A percentile compares a stretch with the other conserved stretches of the same genome.
These are phyloP conservation scores for Macrocybe sp. DNA, from an alignment of 1,284 basidiomycete genomes.

Conservation along the genomic window DNA sequence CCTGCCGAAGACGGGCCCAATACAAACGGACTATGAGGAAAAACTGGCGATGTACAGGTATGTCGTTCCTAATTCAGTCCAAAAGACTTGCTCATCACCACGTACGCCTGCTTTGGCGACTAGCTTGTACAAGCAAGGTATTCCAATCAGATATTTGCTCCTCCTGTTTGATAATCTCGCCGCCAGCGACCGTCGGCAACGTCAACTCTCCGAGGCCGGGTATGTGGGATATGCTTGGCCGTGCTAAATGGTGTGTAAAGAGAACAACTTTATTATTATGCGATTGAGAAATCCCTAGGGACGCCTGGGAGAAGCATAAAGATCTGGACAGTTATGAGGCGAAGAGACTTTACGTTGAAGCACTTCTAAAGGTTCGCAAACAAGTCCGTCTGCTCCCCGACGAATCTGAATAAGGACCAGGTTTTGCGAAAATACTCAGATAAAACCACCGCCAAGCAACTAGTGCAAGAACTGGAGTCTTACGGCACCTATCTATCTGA, in stretches of 20 bases:
- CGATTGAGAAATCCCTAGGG: constrained; percentile 51
- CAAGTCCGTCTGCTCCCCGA: background rate
- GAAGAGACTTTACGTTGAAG: constrained; percentile 88
- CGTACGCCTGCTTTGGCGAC: too few species aligned
- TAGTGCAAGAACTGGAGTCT: constrained; percentile 81
- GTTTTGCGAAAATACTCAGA: constrained; percentile 81
- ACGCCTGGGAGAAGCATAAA: constrained; percentile 91
- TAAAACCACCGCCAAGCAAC: constrained; percentile 69
- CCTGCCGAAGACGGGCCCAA: constrained; percentile 90
- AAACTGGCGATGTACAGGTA: constrained; percentile 93
- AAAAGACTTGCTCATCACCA: constrained; percentile 3
- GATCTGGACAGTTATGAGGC: constrained; percentile 78
- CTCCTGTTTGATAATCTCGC: constrained; percentile 2
- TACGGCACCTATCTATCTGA: constrained; percentile 69
- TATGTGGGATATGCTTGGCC: constrained; percentile 88
- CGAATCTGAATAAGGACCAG: constrained; percentile 32
- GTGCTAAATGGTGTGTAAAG: constrained; percentile 82
- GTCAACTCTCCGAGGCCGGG: constrained; percentile 78
- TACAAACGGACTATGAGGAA: constrained; percentile 96
- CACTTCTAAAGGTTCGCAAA: constrained; percentile 68
- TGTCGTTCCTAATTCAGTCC: constrained; percentile 13
- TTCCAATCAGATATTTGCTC: constrained; percentile 70
- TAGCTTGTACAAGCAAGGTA: constrained; percentile 55
- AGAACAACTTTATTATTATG: background rate
- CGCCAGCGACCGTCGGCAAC: constrained; percentile 77